Percentiles rank a stretch among this genome's conserved stretches.
Evolutionary conservation across 768 basidiomycete genomes (phyloP).

Genomic region (Termitomyces heimii): DNA sequence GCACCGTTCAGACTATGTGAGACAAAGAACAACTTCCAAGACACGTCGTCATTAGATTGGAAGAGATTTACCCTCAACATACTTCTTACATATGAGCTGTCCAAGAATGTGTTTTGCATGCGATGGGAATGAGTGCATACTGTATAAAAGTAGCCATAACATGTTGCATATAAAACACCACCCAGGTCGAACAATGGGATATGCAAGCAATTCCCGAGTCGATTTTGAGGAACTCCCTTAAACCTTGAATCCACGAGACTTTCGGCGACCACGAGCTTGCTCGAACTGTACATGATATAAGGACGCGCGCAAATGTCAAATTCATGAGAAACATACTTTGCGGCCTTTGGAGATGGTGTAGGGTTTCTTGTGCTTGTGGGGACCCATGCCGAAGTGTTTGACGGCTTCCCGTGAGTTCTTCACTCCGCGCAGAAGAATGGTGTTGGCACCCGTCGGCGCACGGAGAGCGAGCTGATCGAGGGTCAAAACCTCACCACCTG

Average conservation of each 20-base stretch:
- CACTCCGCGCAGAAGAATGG: constrained; percentile 87
- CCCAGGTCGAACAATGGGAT: constrained; percentile 18
- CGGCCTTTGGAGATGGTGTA: constrained; percentile 94
- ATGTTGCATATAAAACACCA: constrained; percentile 30
- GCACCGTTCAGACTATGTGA: not conserved
- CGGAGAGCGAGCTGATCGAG: constrained; percentile 95
- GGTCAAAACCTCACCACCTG: constrained; percentile 92
- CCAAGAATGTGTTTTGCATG: constrained; percentile 12
- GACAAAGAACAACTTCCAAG: not conserved
- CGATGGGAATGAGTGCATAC: constrained; percentile 21
- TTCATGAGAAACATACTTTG: constrained; percentile 47
- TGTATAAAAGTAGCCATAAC: constrained; percentile 17
- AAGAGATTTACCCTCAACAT: not conserved
- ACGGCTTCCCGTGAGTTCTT: constrained; percentile 91
- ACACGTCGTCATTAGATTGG: not conserved
- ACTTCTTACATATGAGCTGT: constrained; percentile 5
- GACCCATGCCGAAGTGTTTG: constrained; percentile 98
- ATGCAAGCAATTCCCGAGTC: constrained; percentile 13
- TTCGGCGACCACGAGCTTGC: constrained; percentile 97
- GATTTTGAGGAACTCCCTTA: constrained; percentile 37
- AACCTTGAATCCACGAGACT: constrained; percentile 96
- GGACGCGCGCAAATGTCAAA: not conserved
- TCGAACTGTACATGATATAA: constrained; percentile 62
- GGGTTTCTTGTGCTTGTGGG: constrained; percentile 98
- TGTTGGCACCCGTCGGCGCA: constrained; percentile 93